Base-by-base conservation (phyloP, 129 eudicot species). In the Ambrosia trifida region DNA sequence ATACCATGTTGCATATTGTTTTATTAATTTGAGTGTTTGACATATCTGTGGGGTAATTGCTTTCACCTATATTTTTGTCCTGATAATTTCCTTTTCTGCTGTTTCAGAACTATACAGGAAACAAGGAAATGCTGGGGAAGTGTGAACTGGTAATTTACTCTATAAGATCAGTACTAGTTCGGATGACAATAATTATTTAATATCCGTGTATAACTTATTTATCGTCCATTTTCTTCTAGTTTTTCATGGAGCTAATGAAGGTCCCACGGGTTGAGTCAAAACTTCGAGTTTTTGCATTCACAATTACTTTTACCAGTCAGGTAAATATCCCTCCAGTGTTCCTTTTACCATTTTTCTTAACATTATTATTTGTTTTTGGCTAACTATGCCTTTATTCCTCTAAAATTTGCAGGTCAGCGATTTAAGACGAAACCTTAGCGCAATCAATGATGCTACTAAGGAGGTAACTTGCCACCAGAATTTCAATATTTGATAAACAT, bases 71-170 rank as follows among this genome's bases (percentile, higher is more conserved):
- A 32, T 28, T 20, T 68, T 60, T 24, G 40, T 69, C 20, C 38
- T 69, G 69, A 61, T 62, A 30, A 24, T 31, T 70, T 31, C 14
- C 41, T 75, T 75, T 50, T 57, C 9, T 69, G 12, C 17, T 31
- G 14, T 81, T 72, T 64, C 85, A 94, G 98, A 94, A 89, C 78
- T 94, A 87, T 72, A 83, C 72, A 16, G 98, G 98, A 69, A 88
- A 87, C 80, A 94, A 86, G 85, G 93, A 84, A 69, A 87, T 89
- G 95, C 97, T 94, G 20, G 98, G 98, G 81, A 90, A 87, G 82
- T 89, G 97, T 72, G 98, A 94, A 84, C 97, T 89, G 98, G 98
- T 94, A 79, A 74, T 30, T 13, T 40, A 36, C 58, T 49, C 31
- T 20, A 53, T 49, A 33, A 59, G 41, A 67, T 24, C 68, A 43